A percentile compares a stretch with the other conserved stretches of the same genome.
Conservation (phyloP, 2,329 filamentous ascomycete species). For the Exophiala viscosa region DNA sequence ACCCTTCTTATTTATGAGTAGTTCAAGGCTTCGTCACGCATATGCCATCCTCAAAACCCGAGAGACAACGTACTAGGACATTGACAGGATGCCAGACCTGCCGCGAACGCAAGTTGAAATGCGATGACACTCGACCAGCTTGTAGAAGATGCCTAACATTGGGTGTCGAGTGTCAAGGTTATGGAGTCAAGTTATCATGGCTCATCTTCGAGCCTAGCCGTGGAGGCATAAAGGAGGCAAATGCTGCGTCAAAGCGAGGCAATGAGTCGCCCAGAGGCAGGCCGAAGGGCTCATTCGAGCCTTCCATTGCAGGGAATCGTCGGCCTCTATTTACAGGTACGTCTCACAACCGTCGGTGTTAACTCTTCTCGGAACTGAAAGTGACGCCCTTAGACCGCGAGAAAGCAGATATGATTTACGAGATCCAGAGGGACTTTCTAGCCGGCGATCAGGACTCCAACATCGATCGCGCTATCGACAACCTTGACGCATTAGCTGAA, state of each 20-base stretch:
- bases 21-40: not conserved
- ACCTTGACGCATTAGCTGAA: slow-evolving; percentile 2
- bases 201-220: slow-evolving; percentile 1
- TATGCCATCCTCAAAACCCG: slow-evolving; percentile 1
- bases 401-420: not conserved
- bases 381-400: not conserved
- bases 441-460: slow-evolving; percentile 4
- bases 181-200: slow-evolving; percentile 8
- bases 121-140: slow-evolving; percentile 25
- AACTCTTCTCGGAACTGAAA: not conserved
- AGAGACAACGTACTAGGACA: slow-evolving; percentile 7
- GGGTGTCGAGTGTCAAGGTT: slow-evolving; percentile 22
- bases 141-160: slow-evolving; percentile 25
- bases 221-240: not conserved
- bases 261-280: not conserved
- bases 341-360: not conserved
- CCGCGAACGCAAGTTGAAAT: slow-evolving; percentile 27
- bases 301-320: not conserved
- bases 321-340: slow-evolving; percentile 7
- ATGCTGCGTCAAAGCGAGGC: not conserved
- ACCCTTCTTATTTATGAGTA: not conserved
- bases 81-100: slow-evolving; percentile 13
- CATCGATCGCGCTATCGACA: slow-evolving; percentile 3
- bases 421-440: slow-evolving; percentile 2
- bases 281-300: not conserved